phyloP scores from a whole-genome alignment of 2,329 filamentous ascomycete species.

The Camillea tinctor region DNA sequence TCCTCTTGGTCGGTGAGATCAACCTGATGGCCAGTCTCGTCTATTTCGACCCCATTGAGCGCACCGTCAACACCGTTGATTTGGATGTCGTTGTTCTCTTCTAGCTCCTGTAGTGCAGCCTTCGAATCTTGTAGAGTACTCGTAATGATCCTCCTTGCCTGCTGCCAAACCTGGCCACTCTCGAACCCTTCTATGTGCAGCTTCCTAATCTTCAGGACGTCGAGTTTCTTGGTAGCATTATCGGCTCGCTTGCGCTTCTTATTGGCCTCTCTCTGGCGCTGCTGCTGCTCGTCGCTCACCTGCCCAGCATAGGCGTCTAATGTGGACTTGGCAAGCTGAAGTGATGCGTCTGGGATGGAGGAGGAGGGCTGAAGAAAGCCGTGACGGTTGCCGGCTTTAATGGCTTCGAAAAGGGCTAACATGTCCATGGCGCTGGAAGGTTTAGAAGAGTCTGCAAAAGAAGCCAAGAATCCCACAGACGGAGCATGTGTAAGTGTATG shows the following conservation, averaged over 20 bases:
- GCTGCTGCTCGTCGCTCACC: conserved; percentile 70
- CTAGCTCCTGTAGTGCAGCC: conserved; percentile 47
- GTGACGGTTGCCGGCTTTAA: conserved; percentile 63
- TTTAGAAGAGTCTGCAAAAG: conserved; percentile 33
- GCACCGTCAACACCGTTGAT: conserved; percentile 44
- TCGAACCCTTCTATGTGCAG: conserved; percentile 86
- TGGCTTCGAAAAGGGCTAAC: conserved; percentile 53
- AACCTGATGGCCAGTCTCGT: conserved; percentile 36
- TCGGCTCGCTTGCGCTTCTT: conserved; percentile 72
- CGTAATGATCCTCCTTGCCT: conserved; percentile 77
- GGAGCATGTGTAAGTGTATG: conserved; percentile 59
- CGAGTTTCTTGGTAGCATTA: conserved; percentile 40
- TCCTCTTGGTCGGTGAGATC: conserved; percentile 19
- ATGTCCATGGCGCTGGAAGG: conserved; percentile 39
- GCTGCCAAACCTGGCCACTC: conserved; percentile 89
- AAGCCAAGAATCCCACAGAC: conserved; percentile 40
- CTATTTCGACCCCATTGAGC: conserved; percentile 36
- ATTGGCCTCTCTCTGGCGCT: conserved; percentile 64
- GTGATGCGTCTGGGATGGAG: conserved; percentile 65
- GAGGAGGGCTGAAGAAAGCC: conserved; percentile 72
- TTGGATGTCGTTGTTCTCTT: conserved; percentile 53
- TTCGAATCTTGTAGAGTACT: conserved; percentile 51
- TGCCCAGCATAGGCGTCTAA: conserved; percentile 75
- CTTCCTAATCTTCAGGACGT: conserved; percentile 73
- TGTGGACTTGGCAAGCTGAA: conserved; percentile 75